Evolutionary conservation across 2,329 filamentous ascomycete species (phyloP).

Genomic region (Aureobasidium uvarum): DNA sequence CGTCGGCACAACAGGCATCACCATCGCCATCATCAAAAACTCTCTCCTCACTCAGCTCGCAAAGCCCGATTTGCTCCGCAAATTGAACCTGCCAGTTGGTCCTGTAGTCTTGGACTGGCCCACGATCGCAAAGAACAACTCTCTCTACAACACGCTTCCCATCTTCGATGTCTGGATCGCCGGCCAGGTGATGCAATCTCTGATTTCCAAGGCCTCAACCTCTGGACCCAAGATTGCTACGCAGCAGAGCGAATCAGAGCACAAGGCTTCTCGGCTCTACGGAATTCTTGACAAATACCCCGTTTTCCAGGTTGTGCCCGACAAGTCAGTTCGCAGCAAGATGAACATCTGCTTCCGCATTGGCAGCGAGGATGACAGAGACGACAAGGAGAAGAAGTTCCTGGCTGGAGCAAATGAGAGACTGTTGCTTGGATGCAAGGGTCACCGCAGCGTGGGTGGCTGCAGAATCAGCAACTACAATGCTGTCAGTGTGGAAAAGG

Average conservation of each 20-base stretch:
- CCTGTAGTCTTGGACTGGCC: constrained; percentile 81
- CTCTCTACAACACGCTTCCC: constrained; percentile 90
- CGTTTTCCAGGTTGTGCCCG: constrained; percentile 75
- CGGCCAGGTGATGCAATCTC: constrained; percentile 78
- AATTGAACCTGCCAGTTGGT: constrained; percentile 71
- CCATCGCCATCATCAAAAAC: constrained; percentile 82
- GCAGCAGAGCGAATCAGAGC: constrained; percentile 69
- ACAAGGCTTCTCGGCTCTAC: constrained; percentile 79
- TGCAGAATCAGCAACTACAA: constrained; percentile 91
- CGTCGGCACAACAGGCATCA: constrained; percentile 79
- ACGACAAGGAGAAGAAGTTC: constrained; percentile 73
- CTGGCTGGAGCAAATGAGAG: constrained; percentile 66
- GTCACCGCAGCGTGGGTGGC: constrained; percentile 81
- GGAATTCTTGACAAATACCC: constrained; percentile 69
- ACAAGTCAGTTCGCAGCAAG: constrained; percentile 71
- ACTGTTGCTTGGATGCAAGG: constrained; percentile 78
- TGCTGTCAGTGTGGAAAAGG: constrained; percentile 66
- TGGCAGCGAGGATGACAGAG: constrained; percentile 56
- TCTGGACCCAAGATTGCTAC: constrained; percentile 67
- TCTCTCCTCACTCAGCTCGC: constrained; percentile 68
- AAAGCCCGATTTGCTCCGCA: constrained; percentile 65
- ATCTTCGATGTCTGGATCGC: constrained; percentile 94
- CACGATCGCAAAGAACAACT: constrained; percentile 87
- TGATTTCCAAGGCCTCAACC: constrained; percentile 53
- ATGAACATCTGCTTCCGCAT: constrained; percentile 97